Conservation (phyloP, 352 stramenopile species). For the Phytophthora uliginosa region DNA sequence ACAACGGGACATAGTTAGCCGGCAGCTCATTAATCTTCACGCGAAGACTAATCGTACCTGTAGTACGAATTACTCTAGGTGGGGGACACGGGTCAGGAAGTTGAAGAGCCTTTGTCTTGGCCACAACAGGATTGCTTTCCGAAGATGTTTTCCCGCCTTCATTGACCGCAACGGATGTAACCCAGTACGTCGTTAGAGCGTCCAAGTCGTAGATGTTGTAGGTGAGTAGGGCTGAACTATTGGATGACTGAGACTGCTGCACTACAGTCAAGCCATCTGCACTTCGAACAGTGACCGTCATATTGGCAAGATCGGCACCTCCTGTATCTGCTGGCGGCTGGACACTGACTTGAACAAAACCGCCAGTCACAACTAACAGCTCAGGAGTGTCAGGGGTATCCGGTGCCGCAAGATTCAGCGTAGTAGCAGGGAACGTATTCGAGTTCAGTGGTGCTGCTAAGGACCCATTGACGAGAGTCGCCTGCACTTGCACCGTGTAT, state of each 20-base stretch:
- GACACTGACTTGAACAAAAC: slow-evolving; percentile 27
- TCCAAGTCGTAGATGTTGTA: slow-evolving; percentile 47
- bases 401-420: slow-evolving; percentile 30
- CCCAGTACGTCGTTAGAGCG: slow-evolving; percentile 42
- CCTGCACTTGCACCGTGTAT: slow-evolving; percentile 42
- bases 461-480: slow-evolving; percentile 13
- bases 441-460: slow-evolving; percentile 31
- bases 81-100: slow-evolving; percentile 50
- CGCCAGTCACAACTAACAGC: slow-evolving; percentile 20
- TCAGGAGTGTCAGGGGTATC: slow-evolving; percentile 12
- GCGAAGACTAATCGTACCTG: slow-evolving; percentile 36
- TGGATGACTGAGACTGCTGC: slow-evolving; percentile 13
- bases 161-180: slow-evolving; percentile 48
- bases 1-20: neutral
- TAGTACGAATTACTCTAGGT: slow-evolving; percentile 48
- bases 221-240: slow-evolving; percentile 19
- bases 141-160: slow-evolving; percentile 14
- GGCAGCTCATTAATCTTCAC: neutral
- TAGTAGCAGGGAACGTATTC: slow-evolving; percentile 38
- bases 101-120: slow-evolving; percentile 36
- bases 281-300: slow-evolving; percentile 38
- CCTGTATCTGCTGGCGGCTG: slow-evolving; percentile 48
- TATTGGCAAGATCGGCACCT: slow-evolving; percentile 33
- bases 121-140: slow-evolving; percentile 27
- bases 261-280: slow-evolving; percentile 8